These are phyloP conservation scores for Thermomyces lanuginosus DNA, from an alignment of 2,329 filamentous ascomycete species.

Conservation along the genomic window DNA sequence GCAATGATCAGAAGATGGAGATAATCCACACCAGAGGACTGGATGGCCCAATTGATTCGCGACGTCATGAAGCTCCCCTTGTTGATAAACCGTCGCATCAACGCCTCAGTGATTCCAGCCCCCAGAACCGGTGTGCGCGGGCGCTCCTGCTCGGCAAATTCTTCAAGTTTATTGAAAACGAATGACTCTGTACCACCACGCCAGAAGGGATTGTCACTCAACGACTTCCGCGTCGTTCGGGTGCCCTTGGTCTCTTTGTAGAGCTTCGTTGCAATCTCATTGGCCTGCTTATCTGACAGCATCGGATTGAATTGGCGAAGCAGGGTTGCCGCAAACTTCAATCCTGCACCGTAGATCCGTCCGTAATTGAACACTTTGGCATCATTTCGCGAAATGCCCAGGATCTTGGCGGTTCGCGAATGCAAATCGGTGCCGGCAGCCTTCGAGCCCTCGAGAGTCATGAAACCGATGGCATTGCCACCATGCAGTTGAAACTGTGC, in stretches of 20 bases:
- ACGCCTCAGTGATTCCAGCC: conserved; percentile 86
- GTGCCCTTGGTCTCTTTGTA: conserved; percentile 83
- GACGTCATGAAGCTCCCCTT: conserved; percentile 89
- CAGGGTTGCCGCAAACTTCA: conserved; percentile 81
- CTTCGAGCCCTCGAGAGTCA: conserved; percentile 95
- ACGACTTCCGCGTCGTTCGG: conserved; percentile 57
- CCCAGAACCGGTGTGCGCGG: conserved; percentile 84
- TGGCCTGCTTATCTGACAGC: conserved; percentile 63
- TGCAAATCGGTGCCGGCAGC: conserved; percentile 85
- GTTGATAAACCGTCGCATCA: conserved; percentile 74
- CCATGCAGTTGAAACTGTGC: conserved; percentile 89
- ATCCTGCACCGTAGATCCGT: conserved; percentile 90
- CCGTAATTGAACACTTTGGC: conserved; percentile 99
- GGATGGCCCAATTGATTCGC: conserved; percentile 97
- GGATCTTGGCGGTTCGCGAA: conserved; percentile 76
- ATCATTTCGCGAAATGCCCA: conserved; percentile 86
- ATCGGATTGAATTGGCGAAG: conserved; percentile 84
- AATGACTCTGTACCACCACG: conserved; percentile 91
- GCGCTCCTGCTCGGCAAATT: conserved; percentile 87
- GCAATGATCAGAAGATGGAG: conserved; percentile 79
- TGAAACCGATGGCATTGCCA: conserved; percentile 94
- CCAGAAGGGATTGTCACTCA: conserved; percentile 73
- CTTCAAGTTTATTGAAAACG: conserved; percentile 95
- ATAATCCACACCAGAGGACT: conserved; percentile 93
- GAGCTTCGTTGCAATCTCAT: conserved; percentile 57